Evolutionary conservation across 495 filamentous ascomycete species (phyloP).

Genomic region (Xylaria nigripes): DNA sequence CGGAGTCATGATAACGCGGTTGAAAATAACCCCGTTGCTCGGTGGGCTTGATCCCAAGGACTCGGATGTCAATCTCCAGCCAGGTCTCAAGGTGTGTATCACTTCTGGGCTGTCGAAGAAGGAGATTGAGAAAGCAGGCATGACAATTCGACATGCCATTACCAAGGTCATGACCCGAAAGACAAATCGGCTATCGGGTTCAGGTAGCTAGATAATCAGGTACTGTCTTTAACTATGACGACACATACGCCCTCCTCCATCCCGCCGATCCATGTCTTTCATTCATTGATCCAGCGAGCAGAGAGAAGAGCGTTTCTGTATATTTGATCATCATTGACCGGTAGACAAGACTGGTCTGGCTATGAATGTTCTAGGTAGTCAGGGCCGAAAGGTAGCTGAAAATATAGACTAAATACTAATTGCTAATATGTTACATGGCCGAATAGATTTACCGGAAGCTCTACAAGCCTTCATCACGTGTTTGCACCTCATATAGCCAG

Average conservation of each 20-base stretch:
- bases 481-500: too few relatives aligned
- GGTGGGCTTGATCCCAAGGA: constrained; percentile 47
- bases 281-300: neutral
- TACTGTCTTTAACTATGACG: constrained; percentile 1
- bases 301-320: neutral
- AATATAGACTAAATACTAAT: constrained; percentile 25
- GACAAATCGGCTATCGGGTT: constrained; percentile 29
- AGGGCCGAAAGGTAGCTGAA: constrained; percentile 4
- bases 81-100: constrained; percentile 84
- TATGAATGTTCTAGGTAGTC: neutral
- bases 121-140: constrained; percentile 88
- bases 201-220: constrained; percentile 20
- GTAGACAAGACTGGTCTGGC: neutral
- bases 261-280: neutral
- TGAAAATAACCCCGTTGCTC: constrained; percentile 67
- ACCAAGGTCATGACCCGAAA: constrained; percentile 69
- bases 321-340: neutral
- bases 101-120: constrained; percentile 82
- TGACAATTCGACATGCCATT: constrained; percentile 81
- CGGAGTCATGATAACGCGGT: constrained; percentile 75
- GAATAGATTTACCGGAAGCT: neutral
- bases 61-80: constrained; percentile 56
- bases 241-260: neutral
- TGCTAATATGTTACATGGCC: constrained; percentile 16
- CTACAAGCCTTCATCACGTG: neutral